Percentiles rank a stretch among this genome's conserved stretches.
These are phyloP conservation scores for Sanghuangporus baumii DNA, from an alignment of 1,284 basidiomycete species.

Conservation along the genomic window DNA sequence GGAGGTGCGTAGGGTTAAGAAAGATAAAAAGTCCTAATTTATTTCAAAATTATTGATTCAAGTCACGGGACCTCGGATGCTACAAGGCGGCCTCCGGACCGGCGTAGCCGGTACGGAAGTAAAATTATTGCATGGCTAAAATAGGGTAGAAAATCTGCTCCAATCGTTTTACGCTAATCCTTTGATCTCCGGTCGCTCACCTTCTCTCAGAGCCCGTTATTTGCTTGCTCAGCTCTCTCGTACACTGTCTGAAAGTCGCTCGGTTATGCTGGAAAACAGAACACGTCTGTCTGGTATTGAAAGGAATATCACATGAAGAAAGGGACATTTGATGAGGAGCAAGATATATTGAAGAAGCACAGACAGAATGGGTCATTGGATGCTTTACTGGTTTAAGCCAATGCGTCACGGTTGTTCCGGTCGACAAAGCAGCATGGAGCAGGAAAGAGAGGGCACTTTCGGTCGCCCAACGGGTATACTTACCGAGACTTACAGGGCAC, in stretches of 20 bases:
- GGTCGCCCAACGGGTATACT: background rate
- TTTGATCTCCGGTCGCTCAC: background rate
- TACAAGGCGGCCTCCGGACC: background rate
- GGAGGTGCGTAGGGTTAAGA: background rate
- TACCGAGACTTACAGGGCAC: background rate
- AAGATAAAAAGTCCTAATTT: background rate
- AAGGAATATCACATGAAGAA: background rate
- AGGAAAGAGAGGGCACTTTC: background rate
- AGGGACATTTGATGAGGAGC: background rate
- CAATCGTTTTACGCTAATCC: background rate
- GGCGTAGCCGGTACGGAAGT: background rate
- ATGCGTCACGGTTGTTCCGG: slow-evolving; percentile 1
- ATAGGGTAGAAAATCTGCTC: background rate
- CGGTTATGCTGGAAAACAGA: background rate
- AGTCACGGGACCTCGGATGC: background rate
- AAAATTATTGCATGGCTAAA: background rate
- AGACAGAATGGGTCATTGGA: background rate
- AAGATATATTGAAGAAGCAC: background rate
- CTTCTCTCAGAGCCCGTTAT: background rate
- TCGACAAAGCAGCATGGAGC: background rate
- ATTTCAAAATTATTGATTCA: background rate
- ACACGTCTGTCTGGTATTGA: background rate
- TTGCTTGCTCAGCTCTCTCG: background rate
- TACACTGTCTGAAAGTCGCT: background rate
- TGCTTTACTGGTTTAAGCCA: background rate